Percentiles rank a stretch among this genome's conserved stretches.
Conservation (phyloP, 805 yeast species). For the Saturnispora sekii region DNA sequence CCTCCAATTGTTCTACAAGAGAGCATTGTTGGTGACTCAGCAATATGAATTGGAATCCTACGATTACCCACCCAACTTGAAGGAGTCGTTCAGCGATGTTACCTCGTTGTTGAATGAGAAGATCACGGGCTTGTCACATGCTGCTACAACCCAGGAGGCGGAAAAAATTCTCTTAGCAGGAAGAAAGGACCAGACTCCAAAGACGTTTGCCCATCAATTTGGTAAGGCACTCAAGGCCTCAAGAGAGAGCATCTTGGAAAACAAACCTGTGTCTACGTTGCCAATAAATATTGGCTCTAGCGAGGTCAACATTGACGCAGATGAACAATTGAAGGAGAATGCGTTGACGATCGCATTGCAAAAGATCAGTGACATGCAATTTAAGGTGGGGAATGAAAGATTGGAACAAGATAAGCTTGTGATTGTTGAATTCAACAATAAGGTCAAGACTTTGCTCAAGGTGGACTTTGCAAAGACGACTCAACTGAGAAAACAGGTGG, state of each 20-base stretch:
- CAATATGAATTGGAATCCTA: conserved; percentile 69
- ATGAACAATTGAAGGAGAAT: conserved; percentile 12
- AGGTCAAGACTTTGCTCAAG: conserved; percentile 42
- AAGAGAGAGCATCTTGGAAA: conserved; percentile 30
- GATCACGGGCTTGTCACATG: conserved; percentile 50
- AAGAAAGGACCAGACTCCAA: conserved; percentile 37
- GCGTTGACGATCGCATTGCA: conserved; percentile 46
- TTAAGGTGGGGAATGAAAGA: conserved; percentile 57
- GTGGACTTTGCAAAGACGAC: conserved; percentile 52
- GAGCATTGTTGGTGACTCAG: conserved; percentile 38
- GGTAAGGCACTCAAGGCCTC: conserved; percentile 46
- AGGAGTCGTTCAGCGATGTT: conserved; percentile 55
- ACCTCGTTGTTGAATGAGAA: conserved; percentile 47
- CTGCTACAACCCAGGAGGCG: conserved; percentile 57
- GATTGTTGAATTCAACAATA: conserved; percentile 47
- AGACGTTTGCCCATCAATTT: conserved; percentile 66
- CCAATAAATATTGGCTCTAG: conserved; percentile 6
- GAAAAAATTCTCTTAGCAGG: conserved; percentile 41
- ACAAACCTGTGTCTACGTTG: conserved; percentile 9
- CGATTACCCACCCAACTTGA: conserved; percentile 74
- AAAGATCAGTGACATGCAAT: conserved; percentile 46
- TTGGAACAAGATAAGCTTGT: conserved; percentile 60
- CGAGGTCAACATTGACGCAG: conserved; percentile 2
- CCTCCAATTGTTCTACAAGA: conserved; percentile 49
- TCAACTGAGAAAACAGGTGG: conserved; percentile 57